These are phyloP conservation scores for Codiaeum variegatum DNA, from an alignment of 441 rosid genomes.

Conservation along the genomic window DNA sequence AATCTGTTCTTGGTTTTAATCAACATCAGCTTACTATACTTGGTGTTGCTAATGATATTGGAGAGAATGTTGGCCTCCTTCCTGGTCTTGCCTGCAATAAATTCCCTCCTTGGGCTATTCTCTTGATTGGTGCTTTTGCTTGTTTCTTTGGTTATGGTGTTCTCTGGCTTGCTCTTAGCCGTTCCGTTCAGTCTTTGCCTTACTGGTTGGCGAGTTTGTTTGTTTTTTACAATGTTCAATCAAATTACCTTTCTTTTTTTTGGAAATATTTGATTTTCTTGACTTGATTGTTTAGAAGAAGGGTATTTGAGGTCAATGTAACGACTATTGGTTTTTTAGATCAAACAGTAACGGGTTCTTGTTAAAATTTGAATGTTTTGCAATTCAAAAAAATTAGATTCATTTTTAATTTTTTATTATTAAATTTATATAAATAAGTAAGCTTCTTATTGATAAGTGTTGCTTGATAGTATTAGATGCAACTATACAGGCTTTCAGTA, in stretches of 20 bases:
- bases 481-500: background rate
- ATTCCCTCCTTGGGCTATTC: constrained; percentile 88
- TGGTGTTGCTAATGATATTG: constrained; percentile 91
- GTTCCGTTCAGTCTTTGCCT: constrained; percentile 55
- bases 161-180: constrained; percentile 73
- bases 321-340: background rate
- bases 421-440: background rate
- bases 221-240: background rate
- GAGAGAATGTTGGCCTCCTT: constrained; percentile 75
- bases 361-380: background rate
- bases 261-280: background rate
- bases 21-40: constrained; percentile 84
- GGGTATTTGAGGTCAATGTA: background rate
- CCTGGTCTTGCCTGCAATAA: constrained; percentile 86
- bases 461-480: constrained; percentile 1
- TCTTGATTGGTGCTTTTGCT: constrained; percentile 55
- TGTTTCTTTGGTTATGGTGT: constrained; percentile 87
- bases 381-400: background rate
- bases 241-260: background rate
- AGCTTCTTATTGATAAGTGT: background rate
- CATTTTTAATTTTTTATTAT: background rate
- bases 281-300: background rate
- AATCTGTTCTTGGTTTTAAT: constrained; percentile 72
- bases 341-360: background rate
- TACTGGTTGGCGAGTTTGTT: constrained; percentile 66